Evolutionary conservation across 2,329 filamentous ascomycete genomes (phyloP), one percentile per base, ranked within the genome.

Genomic region (Stachybotrys chartarum): DNA sequence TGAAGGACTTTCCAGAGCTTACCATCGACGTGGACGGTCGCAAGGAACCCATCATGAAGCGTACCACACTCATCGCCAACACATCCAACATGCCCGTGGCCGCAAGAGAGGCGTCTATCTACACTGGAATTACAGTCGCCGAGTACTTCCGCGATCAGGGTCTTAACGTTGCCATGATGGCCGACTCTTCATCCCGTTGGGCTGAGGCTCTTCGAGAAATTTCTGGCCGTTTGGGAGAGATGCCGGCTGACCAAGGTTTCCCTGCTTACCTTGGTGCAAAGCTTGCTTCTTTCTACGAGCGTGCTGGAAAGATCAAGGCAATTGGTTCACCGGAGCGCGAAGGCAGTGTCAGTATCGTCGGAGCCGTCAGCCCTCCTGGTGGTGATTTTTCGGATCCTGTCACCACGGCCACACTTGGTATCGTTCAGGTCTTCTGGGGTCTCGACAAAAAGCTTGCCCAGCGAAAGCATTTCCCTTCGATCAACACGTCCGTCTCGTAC

Each of bases 71-170:
- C 58, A 97, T 99, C 70, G 94, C 94, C 73, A 99, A 99, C 77
- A 99, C 94, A 48, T 99, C 94, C 66, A 99, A 99, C 81, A 99
- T 99, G 94, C 94, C 94, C 59, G 94, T 99, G 68, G 94, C 94
- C 61, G 94, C 94, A 58, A 91, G 94, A 77, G 94, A 99, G 75
- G 94, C 94, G 56, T 99, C 94, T 61, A 99, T 99, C 71, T 99
- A 99, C 77, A 99, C 94, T 3, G 94, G 84, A 52, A 96, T 97
- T 61, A 96, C 91, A 0, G 87, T 97, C 0, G 90, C 91, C 47
- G 94, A 99, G 71, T 99, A 99, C 68, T 97, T 97, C 80, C 84
- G 94, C 63, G 94, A 99, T 69, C 91, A 96, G 75, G 94, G 94
- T 61, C 93, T 97, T 75, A 83, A 96, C 71, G 94, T 99, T 45